phyloP scores from a whole-genome alignment of 1,139 yeast species.

The Diutina rugosa region DNA sequence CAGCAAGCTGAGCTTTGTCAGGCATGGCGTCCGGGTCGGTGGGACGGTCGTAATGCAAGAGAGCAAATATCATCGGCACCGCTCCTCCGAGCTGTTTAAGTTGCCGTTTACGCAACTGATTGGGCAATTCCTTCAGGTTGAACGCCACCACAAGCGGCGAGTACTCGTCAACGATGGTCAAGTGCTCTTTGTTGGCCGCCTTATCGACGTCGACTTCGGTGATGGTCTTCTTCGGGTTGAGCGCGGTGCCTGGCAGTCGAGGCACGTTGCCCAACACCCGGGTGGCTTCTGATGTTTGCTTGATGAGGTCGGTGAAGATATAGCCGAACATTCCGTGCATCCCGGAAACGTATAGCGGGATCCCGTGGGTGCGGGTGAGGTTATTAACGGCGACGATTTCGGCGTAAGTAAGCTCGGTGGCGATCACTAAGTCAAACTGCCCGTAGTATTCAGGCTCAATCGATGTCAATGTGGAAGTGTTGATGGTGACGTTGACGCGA shows the following conservation, averaged over 20 bases:
- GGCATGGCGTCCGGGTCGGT: slow-evolving; percentile 14
- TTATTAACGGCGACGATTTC: slow-evolving; percentile 35
- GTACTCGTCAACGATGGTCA: slow-evolving; percentile 45
- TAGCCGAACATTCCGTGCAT: slow-evolving; percentile 77
- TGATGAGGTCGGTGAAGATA: slow-evolving; percentile 64
- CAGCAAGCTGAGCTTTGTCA: slow-evolving; percentile 19
- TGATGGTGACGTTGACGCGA: slow-evolving; percentile 45
- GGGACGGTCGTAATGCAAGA: slow-evolving; percentile 27
- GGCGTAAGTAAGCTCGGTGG: slow-evolving; percentile 44
- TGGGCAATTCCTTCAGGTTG: slow-evolving; percentile 24
- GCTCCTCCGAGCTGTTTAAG: slow-evolving; percentile 44
- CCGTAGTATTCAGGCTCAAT: slow-evolving; percentile 24
- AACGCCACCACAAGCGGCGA: slow-evolving; percentile 19
- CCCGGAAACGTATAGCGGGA: slow-evolving; percentile 60
- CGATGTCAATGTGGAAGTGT: slow-evolving; percentile 17
- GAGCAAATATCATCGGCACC: slow-evolving; percentile 49
- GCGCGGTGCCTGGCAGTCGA: slow-evolving; percentile 28
- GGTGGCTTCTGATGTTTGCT: slow-evolving; percentile 36
- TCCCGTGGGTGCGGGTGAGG: slow-evolving; percentile 37
- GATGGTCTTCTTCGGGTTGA: slow-evolving; percentile 40
- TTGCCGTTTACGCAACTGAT: slow-evolving; percentile 40
- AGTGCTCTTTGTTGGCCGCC: slow-evolving; percentile 30
- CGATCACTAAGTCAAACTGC: slow-evolving; percentile 62
- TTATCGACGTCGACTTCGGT: slow-evolving; percentile 24
- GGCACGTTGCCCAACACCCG: slow-evolving; percentile 37